Percentiles rank a stretch among this genome's conserved stretches.
phyloP scores from a whole-genome alignment of 768 basidiomycete species.

The Mycena albidolilacea region DNA sequence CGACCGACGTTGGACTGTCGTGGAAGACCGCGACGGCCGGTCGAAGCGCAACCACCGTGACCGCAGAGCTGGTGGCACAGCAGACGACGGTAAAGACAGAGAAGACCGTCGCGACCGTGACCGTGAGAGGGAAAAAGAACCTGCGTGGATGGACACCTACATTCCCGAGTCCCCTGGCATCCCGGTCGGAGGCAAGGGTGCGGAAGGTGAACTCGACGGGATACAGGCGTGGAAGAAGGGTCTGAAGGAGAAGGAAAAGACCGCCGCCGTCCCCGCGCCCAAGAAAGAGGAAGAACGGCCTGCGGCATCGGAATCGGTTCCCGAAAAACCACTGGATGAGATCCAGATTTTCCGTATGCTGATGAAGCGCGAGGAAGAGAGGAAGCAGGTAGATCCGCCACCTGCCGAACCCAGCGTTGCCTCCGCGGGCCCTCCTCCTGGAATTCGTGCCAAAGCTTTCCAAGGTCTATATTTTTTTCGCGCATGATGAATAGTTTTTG shows the following conservation, averaged over 20 bases:
- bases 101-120: conserved; percentile 67
- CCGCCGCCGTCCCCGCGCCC: conserved; percentile 19
- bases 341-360: conserved; percentile 87
- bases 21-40: conserved; percentile 80
- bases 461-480: conserved; percentile 24
- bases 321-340: conserved; percentile 74
- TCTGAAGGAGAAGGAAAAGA: conserved; percentile 79
- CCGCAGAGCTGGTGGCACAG: conserved; percentile 57
- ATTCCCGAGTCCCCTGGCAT: conserved; percentile 78
- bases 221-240: conserved; percentile 92
- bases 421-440: conserved; percentile 21
- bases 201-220: conserved; percentile 81
- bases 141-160: conserved; percentile 94
- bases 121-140: conserved; percentile 85
- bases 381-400: conserved; percentile 51
- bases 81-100: conserved; percentile 64
- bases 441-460: conserved; percentile 35
- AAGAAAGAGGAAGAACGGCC: conserved; percentile 34
- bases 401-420: conserved; percentile 27
- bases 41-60: conserved; percentile 75
- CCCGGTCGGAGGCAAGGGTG: conserved; percentile 67
- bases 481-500: not conserved
- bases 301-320: conserved; percentile 40
- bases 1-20: conserved; percentile 71
- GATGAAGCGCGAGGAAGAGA: conserved; percentile 84